Conservation (phyloP, 208 protist species). For the Naegleria lovaniensis region DNA sequence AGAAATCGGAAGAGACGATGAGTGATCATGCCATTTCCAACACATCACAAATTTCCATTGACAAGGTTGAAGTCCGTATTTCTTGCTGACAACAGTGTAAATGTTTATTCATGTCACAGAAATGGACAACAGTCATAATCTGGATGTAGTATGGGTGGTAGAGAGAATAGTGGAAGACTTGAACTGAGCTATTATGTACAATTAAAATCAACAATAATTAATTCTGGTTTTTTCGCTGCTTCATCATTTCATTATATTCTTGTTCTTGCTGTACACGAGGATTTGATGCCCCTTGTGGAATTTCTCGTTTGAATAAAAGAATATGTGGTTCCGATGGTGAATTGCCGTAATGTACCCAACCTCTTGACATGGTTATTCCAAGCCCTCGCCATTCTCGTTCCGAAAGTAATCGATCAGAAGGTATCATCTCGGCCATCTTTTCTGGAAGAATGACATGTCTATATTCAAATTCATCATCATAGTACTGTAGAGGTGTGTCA, state of each 20-base stretch:
- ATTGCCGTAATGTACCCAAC: constrained; percentile 24
- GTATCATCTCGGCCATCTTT: neutral
- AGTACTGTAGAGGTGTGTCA: neutral
- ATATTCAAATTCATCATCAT: constrained; percentile 1
- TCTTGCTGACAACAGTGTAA: too few species aligned
- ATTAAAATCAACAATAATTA: neutral
- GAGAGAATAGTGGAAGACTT: too few species aligned
- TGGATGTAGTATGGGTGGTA: too few species aligned
- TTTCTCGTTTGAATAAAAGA: neutral
- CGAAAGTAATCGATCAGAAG: neutral
- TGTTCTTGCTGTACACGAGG: neutral
- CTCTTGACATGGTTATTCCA: constrained; percentile 7
- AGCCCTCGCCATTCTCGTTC: constrained; percentile 12
- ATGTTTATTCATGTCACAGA: too few species aligned
- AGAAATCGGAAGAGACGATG: too few species aligned
- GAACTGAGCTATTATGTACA: too few species aligned
- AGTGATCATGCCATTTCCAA: too few species aligned
- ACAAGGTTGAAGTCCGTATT: too few species aligned
- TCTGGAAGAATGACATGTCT: constrained; percentile 25
- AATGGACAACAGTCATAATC: too few species aligned
- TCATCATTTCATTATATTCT: neutral
- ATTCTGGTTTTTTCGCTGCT: neutral
- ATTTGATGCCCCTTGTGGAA: neutral
- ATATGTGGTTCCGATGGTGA: neutral
- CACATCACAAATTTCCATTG: too few species aligned